Base-by-base conservation (phyloP, 139 green algal species). In the Coelastrella sp. region DNA sequence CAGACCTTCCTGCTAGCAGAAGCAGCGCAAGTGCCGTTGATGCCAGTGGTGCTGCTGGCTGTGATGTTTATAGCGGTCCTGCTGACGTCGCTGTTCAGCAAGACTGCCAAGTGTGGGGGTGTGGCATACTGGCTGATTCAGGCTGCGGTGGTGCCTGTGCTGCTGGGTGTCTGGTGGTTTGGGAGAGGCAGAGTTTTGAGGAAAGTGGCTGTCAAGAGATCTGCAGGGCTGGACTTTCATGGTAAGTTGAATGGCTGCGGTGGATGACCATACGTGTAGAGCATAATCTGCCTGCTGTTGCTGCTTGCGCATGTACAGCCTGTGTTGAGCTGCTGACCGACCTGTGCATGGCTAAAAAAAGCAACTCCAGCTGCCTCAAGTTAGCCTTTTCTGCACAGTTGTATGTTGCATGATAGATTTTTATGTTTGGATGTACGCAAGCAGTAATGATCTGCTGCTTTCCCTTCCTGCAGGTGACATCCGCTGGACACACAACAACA, bases 121-220 rank as follows among this genome's bases (percentile, higher is more conserved):
- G 41, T 43, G 25, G 37, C 32, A 11, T 93, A 89, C 63, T 94
- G 91, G 91, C 30, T 85, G 45, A 53, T 88, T 2, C 88, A 89
- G 77, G 62, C 73, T 19, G 60, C 87, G 13, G 63, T 92, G 35
- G 60, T 85, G 11, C 91, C 91, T 1, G 48, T 90, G 32, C 78
- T 87, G 11, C 43, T 89, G 11, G 62, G 63, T 30, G 40, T 90
- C 4, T 74, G 78, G 41, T 60, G 89, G 59, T 57, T 19, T 1
- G 23, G 38, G 32, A 77, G 88, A 73, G 5, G 51, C 7, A 63
- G 83, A 62, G 72, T 91, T 40, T 57, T 88, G 2, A 27, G 45
- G 30, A 86, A 82, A 38, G 53, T 82, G 23, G 75, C 51, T 11
- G 0, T 82, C 21, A 82, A 80, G 48, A 80, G 48, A 9, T 45